Conservation (phyloP, 352 stramenopile genomes). For the Phytophthora citricola region DNA sequence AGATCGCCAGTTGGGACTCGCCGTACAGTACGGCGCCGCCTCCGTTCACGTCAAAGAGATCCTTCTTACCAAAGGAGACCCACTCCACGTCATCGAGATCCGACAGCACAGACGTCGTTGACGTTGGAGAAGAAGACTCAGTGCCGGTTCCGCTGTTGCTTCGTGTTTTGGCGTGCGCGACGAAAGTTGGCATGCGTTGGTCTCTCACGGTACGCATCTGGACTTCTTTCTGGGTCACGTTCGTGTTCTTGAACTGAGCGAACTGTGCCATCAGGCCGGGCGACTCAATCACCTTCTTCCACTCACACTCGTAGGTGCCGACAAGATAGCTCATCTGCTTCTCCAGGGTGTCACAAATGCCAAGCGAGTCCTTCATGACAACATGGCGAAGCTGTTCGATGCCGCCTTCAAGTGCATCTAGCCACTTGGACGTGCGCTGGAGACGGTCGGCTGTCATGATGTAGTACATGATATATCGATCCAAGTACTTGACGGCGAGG, state of each 20-base stretch:
- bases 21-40: constrained; percentile 91
- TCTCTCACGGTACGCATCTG: constrained; percentile 81
- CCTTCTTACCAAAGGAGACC: constrained; percentile 76
- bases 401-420: constrained; percentile 80
- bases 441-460: constrained; percentile 77
- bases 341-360: constrained; percentile 78
- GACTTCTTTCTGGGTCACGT: constrained; percentile 64
- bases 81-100: constrained; percentile 54
- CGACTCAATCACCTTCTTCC: constrained; percentile 92
- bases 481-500: constrained; percentile 88
- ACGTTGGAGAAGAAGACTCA: constrained; percentile 49
- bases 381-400: constrained; percentile 61
- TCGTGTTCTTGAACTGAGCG: constrained; percentile 93
- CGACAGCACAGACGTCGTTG: constrained; percentile 26
- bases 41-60: constrained; percentile 83
- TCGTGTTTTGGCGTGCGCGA: constrained; percentile 51
- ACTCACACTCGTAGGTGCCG: constrained; percentile 95
- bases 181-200: constrained; percentile 77
- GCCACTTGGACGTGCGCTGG: constrained; percentile 89
- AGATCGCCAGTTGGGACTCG: constrained; percentile 91
- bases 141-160: constrained; percentile 59
- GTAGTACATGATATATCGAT: constrained; percentile 94
- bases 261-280: constrained; percentile 84
- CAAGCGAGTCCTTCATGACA: constrained; percentile 91
- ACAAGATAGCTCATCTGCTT: constrained; percentile 91